These are phyloP conservation scores for Scedosporium apiospermum DNA, from an alignment of 2,329 filamentous ascomycete genomes.

Conservation along the genomic window DNA sequence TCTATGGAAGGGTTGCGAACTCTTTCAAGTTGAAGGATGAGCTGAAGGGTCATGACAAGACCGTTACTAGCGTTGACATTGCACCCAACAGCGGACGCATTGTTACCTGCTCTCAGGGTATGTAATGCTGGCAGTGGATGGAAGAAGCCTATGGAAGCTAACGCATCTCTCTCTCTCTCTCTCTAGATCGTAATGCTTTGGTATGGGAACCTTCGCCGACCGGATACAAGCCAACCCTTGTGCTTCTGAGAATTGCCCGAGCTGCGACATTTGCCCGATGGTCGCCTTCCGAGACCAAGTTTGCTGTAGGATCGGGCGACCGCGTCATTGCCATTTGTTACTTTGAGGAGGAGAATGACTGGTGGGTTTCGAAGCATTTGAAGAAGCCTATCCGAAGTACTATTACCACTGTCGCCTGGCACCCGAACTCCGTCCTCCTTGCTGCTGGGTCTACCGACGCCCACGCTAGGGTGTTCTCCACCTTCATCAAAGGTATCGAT, in stretches of 20 bases:
- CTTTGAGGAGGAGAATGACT: constrained; percentile 98
- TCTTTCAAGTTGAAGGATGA: constrained; percentile 82
- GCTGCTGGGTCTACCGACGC: constrained; percentile 96
- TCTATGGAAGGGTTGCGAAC: constrained; percentile 66
- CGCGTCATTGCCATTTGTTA: constrained; percentile 95
- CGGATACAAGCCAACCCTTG: constrained; percentile 94
- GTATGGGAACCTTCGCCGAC: constrained; percentile 93
- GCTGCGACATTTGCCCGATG: constrained; percentile 95
- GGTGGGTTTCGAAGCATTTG: constrained; percentile 99
- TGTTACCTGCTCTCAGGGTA: constrained; percentile 94
- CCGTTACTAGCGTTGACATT: constrained; percentile 91
- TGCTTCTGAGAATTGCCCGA: constrained; percentile 92
- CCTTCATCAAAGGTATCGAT: constrained; percentile 94
- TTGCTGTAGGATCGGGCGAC: constrained; percentile 92
- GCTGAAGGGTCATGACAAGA: constrained; percentile 94
- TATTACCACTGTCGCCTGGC: constrained; percentile 90
- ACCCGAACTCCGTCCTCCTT: constrained; percentile 91
- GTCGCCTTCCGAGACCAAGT: constrained; percentile 95
- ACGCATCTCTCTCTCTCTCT: neutral
- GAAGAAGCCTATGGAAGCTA: neutral
- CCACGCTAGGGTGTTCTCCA: constrained; percentile 87
- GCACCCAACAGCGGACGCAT: constrained; percentile 85
- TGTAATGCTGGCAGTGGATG: constrained; percentile 12
- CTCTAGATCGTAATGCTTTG: constrained; percentile 83
- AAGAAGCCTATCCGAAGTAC: constrained; percentile 99